Conservation (phyloP, 306 rosid species). For the Casuarina glauca region DNA sequence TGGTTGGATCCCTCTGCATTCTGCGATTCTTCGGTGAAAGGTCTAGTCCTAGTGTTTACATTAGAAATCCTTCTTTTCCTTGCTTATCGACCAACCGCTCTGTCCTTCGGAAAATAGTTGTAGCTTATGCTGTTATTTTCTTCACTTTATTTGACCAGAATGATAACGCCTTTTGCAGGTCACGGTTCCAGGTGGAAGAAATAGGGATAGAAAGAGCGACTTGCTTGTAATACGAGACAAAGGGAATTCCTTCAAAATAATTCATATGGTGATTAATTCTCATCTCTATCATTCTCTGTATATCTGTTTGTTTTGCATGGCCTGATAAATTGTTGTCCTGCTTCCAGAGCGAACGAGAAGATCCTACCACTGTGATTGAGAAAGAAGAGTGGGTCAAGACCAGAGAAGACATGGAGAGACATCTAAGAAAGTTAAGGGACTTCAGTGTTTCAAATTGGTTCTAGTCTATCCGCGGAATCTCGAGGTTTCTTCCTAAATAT, state of each 20-base stretch:
- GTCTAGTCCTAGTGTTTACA: neutral
- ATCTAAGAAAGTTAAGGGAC: constrained; percentile 91
- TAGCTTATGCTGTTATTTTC: neutral
- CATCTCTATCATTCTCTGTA: constrained; percentile 18
- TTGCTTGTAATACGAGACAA: constrained; percentile 76
- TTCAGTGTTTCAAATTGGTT: constrained; percentile 88
- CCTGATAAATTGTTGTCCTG: constrained; percentile 24
- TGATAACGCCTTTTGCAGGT: constrained; percentile 51
- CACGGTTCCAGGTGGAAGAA: constrained; percentile 81
- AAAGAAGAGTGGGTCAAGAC: constrained; percentile 73
- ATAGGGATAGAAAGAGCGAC: constrained; percentile 80
- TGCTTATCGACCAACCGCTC: neutral
- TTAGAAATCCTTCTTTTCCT: neutral
- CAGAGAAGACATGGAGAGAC: constrained; percentile 92
- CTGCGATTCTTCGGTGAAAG: constrained; percentile 8
- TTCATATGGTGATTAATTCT: constrained; percentile 52
- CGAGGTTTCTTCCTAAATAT: constrained; percentile 3
- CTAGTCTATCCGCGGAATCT: constrained; percentile 27
- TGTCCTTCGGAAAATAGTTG: neutral
- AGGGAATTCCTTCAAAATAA: constrained; percentile 83
- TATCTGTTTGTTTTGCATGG: constrained; percentile 15
- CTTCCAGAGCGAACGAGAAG: constrained; percentile 78
- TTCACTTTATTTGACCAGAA: neutral
- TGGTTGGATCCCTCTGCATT: constrained; percentile 16
- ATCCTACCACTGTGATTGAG: constrained; percentile 86